Evolutionary conservation across 495 filamentous ascomycete genomes (phyloP), one percentile per base, ranked within the genome.

Genomic region (Jackrogersella minutella): DNA sequence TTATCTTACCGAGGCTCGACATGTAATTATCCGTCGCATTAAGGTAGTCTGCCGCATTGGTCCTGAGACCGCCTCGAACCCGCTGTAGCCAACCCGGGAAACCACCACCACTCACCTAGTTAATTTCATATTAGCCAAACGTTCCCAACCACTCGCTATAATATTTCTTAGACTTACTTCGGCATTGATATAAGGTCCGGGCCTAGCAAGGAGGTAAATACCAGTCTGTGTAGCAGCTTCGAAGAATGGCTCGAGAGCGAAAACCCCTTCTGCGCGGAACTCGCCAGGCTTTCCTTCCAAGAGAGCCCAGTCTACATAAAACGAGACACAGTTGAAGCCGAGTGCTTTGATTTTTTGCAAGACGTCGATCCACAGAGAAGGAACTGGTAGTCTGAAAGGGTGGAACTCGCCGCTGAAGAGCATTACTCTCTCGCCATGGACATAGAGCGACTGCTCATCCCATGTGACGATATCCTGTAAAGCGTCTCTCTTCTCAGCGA

Each of bases 271-370:
- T 0, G 87, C 89, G 9, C 78, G 76, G 69, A 91, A 92, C 13
- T 85, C 77, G 0, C 89, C 91, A 1, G 81, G 87, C 58, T 89
- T 85, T 26, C 90, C 90, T 75, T 94, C 91, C 1, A 91, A 70
- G n/a, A 93, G 75, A n/a, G 88, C 89, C 91, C 91, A 94, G 65
- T 92, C 82, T 13, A 86, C 76, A 69, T 93, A 92, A 75, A 93
- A 90, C 0, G 87, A 90, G 13, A 91, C 87, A n/a, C 82, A 79
- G 62, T 89, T 92, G 76, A 91, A 92, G 1, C 91, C 91, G 0
- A 91, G 72, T 22, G 90, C 88, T 74, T 87, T 91, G 75, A 92
- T 83, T 75, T 95, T 95, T 67, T 93, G 87, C 69, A 95, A 87
- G 28, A 93, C 73, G 70, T 93, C 91, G 39, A 89, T 81, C 82